Evolutionary conservation across 179 eudicot species (phyloP).

Genomic region (Pouteria campechiana): DNA sequence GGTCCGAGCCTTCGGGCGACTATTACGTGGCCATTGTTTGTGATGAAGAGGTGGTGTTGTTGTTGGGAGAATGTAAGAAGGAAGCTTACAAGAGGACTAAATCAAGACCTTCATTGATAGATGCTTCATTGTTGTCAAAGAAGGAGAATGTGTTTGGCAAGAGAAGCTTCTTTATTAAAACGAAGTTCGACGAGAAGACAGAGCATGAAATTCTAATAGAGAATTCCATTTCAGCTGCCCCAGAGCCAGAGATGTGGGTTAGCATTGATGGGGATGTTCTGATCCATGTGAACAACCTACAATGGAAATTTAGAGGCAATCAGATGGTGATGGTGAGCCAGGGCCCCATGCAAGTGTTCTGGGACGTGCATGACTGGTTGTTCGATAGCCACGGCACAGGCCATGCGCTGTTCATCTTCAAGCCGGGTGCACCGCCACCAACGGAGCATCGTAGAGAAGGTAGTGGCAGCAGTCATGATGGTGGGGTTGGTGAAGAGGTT

Average conservation of each 20-base stretch:
- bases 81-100: constrained; percentile 71
- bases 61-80: constrained; percentile 61
- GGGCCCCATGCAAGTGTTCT: constrained; percentile 53
- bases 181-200: constrained; percentile 28
- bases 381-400: constrained; percentile 45
- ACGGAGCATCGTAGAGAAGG: constrained; percentile 28
- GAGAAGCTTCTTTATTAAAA: constrained; percentile 36
- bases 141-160: constrained; percentile 53
- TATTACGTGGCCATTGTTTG: constrained; percentile 64
- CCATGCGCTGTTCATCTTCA: constrained; percentile 66
- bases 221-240: constrained; percentile 41
- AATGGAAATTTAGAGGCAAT: constrained; percentile 89
- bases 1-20: constrained; percentile 69
- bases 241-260: constrained; percentile 76
- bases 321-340: constrained; percentile 58
- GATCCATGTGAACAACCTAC: constrained; percentile 50
- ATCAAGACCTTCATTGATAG: constrained; percentile 49
- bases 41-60: constrained; percentile 61
- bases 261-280: constrained; percentile 57
- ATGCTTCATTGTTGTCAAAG: constrained; percentile 43
- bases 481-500: constrained; percentile 24
- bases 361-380: constrained; percentile 93
- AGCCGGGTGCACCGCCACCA: constrained; percentile 35
- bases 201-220: constrained; percentile 66
- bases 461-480: constrained; percentile 11